These are phyloP conservation scores for Cladosporium sp. DNA, from an alignment of 2,329 filamentous ascomycete genomes.

Conservation along the genomic window DNA sequence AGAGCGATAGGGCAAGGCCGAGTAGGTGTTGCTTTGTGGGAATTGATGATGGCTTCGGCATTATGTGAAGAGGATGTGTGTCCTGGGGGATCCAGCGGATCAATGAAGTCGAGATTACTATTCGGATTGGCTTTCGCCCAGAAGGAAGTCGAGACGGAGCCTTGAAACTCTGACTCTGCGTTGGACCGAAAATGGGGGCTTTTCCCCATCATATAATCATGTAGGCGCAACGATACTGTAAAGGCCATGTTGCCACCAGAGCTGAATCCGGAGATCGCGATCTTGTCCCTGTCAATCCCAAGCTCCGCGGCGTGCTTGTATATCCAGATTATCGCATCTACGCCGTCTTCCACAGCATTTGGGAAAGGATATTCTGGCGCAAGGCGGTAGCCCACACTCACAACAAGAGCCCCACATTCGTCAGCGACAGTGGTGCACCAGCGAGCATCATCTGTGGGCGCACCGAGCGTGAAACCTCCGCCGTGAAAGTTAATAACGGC, in stretches of 20 bases:
- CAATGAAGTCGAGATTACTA: background rate
- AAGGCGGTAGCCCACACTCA: slow-evolving; percentile 55
- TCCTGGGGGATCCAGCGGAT: background rate
- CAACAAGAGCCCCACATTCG: slow-evolving; percentile 51
- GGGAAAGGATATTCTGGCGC: slow-evolving; percentile 59
- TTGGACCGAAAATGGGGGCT: slow-evolving; percentile 2
- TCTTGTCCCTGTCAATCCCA: slow-evolving; percentile 50
- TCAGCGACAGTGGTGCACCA: slow-evolving; percentile 53
- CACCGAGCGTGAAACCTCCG: slow-evolving; percentile 56
- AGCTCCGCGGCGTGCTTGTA: slow-evolving; percentile 50
- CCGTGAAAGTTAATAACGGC: slow-evolving; percentile 60
- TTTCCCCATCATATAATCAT: slow-evolving; percentile 38
- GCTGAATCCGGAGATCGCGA: slow-evolving; percentile 57
- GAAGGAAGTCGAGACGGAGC: background rate
- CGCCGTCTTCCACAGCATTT: slow-evolving; percentile 58
- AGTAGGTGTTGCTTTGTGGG: background rate
- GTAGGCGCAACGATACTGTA: slow-evolving; percentile 54
- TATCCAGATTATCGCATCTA: slow-evolving; percentile 55
- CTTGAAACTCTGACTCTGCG: background rate
- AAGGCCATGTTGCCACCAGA: slow-evolving; percentile 58
- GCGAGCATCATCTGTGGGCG: slow-evolving; percentile 53
- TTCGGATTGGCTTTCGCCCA: background rate
- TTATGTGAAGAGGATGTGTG: background rate
- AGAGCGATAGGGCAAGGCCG: slow-evolving; percentile 38
- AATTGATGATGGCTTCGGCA: background rate